phyloP scores from a whole-genome alignment of 768 basidiomycete genomes.

The Amyloporia xantha region DNA sequence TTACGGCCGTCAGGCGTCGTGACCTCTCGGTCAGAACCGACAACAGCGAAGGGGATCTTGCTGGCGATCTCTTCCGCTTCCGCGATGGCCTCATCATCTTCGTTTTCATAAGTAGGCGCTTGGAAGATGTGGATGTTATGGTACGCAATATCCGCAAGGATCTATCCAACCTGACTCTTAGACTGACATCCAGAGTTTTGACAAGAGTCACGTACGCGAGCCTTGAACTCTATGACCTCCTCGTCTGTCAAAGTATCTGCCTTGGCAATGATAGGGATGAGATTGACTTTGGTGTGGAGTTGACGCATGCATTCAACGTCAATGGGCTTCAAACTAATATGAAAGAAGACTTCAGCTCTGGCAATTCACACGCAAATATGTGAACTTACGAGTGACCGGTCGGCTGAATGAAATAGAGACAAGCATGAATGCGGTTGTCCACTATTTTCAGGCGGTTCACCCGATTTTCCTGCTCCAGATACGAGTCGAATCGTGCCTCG shows the following conservation, averaged over 20 bases:
- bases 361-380: background rate
- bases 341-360: slow-evolving; percentile 3
- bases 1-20: slow-evolving; percentile 80
- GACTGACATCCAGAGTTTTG: slow-evolving; percentile 4
- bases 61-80: slow-evolving; percentile 97
- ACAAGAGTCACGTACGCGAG: slow-evolving; percentile 55
- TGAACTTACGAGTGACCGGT: slow-evolving; percentile 89
- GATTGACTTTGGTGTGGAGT: slow-evolving; percentile 94
- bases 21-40: slow-evolving; percentile 86
- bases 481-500: slow-evolving; percentile 95
- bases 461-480: slow-evolving; percentile 97
- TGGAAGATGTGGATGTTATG: slow-evolving; percentile 98
- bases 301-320: slow-evolving; percentile 99
- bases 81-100: slow-evolving; percentile 96
- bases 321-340: slow-evolving; percentile 84
- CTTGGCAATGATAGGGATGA: slow-evolving; percentile 98
- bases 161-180: slow-evolving; percentile 29
- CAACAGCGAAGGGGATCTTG: slow-evolving; percentile 98
- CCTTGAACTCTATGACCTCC: slow-evolving; percentile 89
- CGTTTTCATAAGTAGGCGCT: slow-evolving; percentile 94
- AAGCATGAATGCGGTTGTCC: slow-evolving; percentile 98
- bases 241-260: slow-evolving; percentile 97
- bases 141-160: slow-evolving; percentile 86
- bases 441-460: slow-evolving; percentile 91
- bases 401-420: slow-evolving; percentile 98